Evolutionary conservation across 148 eudicot species (phyloP), one percentile per base, ranked within the genome.

Genomic region (Beta vulgaris): DNA sequence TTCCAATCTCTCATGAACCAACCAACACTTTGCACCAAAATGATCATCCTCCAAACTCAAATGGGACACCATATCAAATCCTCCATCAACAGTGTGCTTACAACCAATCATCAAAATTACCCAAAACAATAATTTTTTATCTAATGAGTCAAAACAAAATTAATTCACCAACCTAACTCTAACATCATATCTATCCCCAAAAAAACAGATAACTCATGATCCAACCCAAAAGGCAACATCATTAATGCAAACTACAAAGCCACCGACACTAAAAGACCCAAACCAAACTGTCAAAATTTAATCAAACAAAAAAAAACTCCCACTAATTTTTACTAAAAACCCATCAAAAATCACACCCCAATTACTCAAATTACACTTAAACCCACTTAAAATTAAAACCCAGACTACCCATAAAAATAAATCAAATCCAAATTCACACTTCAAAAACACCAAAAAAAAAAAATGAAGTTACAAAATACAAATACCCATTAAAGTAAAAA

Each of bases 251-350:
- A 48, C 67, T 55, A 51, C 65, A 32, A 31, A 12, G 16, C 83
- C 82, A 80, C 83, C 83, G 83, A 80, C 83, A 80, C n/a, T 6
- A 1, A 42, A 31, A 21, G 7, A 1, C n/a, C n/a, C 6, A 32
- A 60, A 18, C 28, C 23, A 32, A 32, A 64, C 26, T 19, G 19
- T 11, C 51, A 76, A 51, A 42, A 51, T 28, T 69, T 72, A 53
- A 71, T 63, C 72, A 70, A 59, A 7, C 8, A 31, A 73, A 32
- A 69, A 62, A 69, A 62, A 11, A 12, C 44, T 23, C 68, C 59
- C 62, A 43, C 26, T 74, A 75, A 70, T 70, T 54, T 61, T 44
- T 61, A 53, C 29, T 54, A 43, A 53, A 43, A 75, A 49, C 69
- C 23, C 68, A 80, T 57, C 57, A 58, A 44, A 23, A 12, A 54